A percentile compares a stretch with the other conserved stretches of the same genome.
phyloP scores from a whole-genome alignment of 805 yeast species.

The Grigorovia humatica region DNA sequence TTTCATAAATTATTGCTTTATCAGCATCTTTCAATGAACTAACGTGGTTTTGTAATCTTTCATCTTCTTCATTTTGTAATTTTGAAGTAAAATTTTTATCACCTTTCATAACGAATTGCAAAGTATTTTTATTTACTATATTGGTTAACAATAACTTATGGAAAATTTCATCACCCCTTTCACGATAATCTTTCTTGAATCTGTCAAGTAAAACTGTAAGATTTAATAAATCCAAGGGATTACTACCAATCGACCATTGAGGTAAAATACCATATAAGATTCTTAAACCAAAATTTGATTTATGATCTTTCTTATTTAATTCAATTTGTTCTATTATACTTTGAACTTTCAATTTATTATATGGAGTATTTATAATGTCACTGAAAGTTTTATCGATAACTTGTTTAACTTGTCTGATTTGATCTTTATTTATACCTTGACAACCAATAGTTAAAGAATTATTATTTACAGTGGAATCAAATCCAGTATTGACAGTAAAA shows the following conservation, averaged over 20 bases:
- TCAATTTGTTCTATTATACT: conserved; percentile 88
- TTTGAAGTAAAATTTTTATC: conserved; percentile 41
- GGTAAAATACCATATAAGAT: conserved; percentile 66
- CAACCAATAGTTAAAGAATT: conserved; percentile 77
- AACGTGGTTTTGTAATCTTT: conserved; percentile 37
- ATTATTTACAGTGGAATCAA: conserved; percentile 69
- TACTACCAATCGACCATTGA: conserved; percentile 74
- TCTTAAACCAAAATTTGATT: conserved; percentile 80
- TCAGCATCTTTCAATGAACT: conserved; percentile 43
- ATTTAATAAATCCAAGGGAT: conserved; percentile 59
- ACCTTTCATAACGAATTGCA: conserved; percentile 73
- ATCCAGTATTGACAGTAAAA: conserved; percentile 77
- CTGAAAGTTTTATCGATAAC: conserved; percentile 37
- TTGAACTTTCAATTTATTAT: conserved; percentile 53
- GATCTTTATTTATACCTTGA: conserved; percentile 49
- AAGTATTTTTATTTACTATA: conserved; percentile 44
- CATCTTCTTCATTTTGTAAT: conserved; percentile 46
- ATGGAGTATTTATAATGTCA: conserved; percentile 34
- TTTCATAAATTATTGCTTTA: conserved; percentile 41
- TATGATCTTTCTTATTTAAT: conserved; percentile 71
- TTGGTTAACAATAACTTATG: conserved; percentile 45
- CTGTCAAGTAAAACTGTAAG: conserved; percentile 49
- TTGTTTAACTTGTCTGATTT: conserved; percentile 34
- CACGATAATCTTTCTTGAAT: conserved; percentile 52
- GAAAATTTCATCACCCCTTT: conserved; percentile 47